Evolutionary conservation across 1,284 basidiomycete genomes (phyloP), one percentile per base, ranked within the genome.

Genomic region (Marasmius fiardii): DNA sequence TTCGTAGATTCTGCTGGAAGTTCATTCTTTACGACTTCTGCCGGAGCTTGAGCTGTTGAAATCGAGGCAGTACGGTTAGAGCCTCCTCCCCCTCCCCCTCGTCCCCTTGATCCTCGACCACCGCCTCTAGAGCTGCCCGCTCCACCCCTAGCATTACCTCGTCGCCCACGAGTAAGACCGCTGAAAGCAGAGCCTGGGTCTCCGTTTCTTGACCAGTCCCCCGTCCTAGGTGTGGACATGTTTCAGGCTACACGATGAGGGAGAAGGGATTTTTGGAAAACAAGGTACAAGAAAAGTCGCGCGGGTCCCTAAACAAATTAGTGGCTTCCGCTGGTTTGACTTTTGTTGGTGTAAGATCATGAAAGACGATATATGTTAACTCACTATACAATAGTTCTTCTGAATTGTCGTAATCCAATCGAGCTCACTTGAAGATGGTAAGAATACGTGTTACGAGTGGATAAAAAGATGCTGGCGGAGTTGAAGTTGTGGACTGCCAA

Each of bases 101-200:
- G 10, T 33, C 65, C 61, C 51, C 73, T 64, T 21, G 60, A 61
- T 28, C 64, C 64, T 45, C 68, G 58, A 35, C n/a, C 5, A 31
- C 67, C 63, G 31, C 69, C 64, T 48, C 69, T 64, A 6, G 65
- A 65, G 43, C 62, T 61, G 43, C 63, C 58, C 53, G 68, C 62
- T 48, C 71, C 66, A 51, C 70, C 66, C 34, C 75, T 71, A 20
- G 77, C 69, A 41, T 76, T 67, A 37, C 68, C 68, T 21, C 70
- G 70, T 51, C 71, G 68, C 35, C 75, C 72, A 52, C 72, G 64
- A 57, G 64, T 66, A 31, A 71, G 61, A 20, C 73, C 71, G 59
- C 60, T 79, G 62, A 81, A 80, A 28, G 80, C 74, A 33, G 79
- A 71, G 10, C 77, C 78, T 55, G 77, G 67, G 39, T 84, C 83